phyloP scores from a whole-genome alignment of 2,329 filamentous ascomycete species.

The Emmonsiellopsis sp. region DNA sequence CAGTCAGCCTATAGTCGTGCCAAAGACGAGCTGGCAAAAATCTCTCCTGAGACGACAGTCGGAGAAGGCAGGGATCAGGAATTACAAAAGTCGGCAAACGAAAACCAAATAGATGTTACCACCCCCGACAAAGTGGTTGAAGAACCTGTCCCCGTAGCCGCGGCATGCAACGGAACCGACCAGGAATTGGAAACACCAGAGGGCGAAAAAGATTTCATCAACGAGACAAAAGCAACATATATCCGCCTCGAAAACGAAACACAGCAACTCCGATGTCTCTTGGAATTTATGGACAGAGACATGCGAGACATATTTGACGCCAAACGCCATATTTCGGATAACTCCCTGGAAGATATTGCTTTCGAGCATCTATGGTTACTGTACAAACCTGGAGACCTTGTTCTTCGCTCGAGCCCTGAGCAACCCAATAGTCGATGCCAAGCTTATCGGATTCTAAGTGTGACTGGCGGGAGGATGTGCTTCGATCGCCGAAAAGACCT shows the following conservation, averaged over 20 bases:
- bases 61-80: background rate
- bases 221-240: background rate
- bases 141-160: too few relatives aligned
- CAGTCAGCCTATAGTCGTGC: background rate
- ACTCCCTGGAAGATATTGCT: background rate
- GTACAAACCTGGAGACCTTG: background rate
- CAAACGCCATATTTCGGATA: background rate
- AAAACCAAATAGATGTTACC: background rate
- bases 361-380: constrained; percentile 2
- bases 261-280: constrained; percentile 1
- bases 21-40: background rate
- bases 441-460: background rate
- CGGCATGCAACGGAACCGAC: too few relatives aligned
- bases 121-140: too few relatives aligned
- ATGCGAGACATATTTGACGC: background rate
- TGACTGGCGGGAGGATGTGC: background rate
- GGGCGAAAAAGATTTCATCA: background rate
- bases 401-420: background rate
- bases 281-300: constrained; percentile 2
- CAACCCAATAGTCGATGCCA: background rate
- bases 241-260: background rate
- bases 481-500: background rate
- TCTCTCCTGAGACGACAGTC: background rate
- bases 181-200: too few relatives aligned
- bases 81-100: background rate